Evolutionary conservation across 1,139 yeast genomes (phyloP), one percentile per base, ranked within the genome.

Genomic region (Geotrichum phurueaensis): DNA sequence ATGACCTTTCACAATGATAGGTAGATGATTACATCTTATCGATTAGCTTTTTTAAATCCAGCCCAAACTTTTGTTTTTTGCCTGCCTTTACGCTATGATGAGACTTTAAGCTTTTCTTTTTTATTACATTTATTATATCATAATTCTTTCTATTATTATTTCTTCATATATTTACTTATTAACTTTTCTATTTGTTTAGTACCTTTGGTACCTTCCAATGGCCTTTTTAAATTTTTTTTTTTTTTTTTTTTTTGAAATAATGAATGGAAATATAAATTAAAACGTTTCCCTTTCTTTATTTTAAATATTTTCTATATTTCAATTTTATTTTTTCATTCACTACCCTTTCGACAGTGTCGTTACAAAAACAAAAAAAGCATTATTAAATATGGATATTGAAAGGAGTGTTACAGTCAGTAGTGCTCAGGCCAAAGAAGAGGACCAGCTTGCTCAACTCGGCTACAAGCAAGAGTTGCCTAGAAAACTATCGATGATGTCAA

Each of bases 401-500:
- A 54, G 43, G 36, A 9, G 18, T 10, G 5, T 13, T 4, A 47
- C 53, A 13, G 39, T 27, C 13, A 25, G n/a, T 18, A 18, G 33
- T 13, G 29, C 22, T n/a, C 39, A 45, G 10, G 54, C 49, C 48
- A 51, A 47, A 13, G 58, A 55, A 48, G 61, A 58, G 50, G 36
- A 47, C 27, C 53, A 59, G 53, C 60, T 61, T 25, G 61, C 61
- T 10, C 57, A 59, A 43, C 63, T 59, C n/a, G 63, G 63, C 29
- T 61, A 61, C 53, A 58, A 61, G 31, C 63, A 61, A 51, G 61
- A 61, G 29, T 54, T 61, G 7, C 63, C 63, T 6, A 27, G 63
- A 51, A 54, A 56, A 52, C 57, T 61, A 25, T 59, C 61, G 20
- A 61, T 59, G 63, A 61, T 61, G 63, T 58, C 63, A 12, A 61